Evolutionary conservation across 2,329 filamentous ascomycete species (phyloP).

Genomic region (Aspergillus udagawae): DNA sequence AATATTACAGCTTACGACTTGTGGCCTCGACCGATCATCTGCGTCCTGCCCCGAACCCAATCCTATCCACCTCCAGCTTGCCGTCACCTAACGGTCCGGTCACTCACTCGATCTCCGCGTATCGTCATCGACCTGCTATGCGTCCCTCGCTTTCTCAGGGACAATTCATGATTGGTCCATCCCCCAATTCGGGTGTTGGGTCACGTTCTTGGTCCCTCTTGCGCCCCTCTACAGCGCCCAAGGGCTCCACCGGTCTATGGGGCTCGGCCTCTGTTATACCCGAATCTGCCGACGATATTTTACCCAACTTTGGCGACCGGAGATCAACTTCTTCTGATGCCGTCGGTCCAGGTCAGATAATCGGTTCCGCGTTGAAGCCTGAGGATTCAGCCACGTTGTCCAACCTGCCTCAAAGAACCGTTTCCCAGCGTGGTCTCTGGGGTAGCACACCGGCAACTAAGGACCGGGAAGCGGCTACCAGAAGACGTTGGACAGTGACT

Average conservation of each 20-base stretch:
- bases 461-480: slow-evolving; percentile 24
- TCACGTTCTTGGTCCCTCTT: slow-evolving; percentile 21
- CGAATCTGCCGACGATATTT: slow-evolving; percentile 28
- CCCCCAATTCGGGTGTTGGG: slow-evolving; percentile 10
- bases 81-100: slow-evolving; percentile 19
- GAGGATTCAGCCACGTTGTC: slow-evolving; percentile 9
- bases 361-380: neutral
- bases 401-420: slow-evolving; percentile 25
- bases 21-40: slow-evolving; percentile 61
- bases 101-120: slow-evolving; percentile 23
- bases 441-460: slow-evolving; percentile 27
- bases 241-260: slow-evolving; percentile 33
- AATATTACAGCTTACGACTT: slow-evolving; percentile 56
- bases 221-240: slow-evolving; percentile 20
- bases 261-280: slow-evolving; percentile 23
- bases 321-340: slow-evolving; percentile 13
- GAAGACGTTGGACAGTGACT: slow-evolving; percentile 38
- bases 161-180: slow-evolving; percentile 22
- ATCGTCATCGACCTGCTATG: slow-evolving; percentile 31
- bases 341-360: neutral
- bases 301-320: slow-evolving; percentile 35
- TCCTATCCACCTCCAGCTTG: slow-evolving; percentile 23
- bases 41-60: slow-evolving; percentile 41
- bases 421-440: slow-evolving; percentile 37
- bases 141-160: slow-evolving; percentile 24